phyloP scores from a whole-genome alignment of 2,329 filamentous ascomycete species.

The Penicillium verrucosum region DNA sequence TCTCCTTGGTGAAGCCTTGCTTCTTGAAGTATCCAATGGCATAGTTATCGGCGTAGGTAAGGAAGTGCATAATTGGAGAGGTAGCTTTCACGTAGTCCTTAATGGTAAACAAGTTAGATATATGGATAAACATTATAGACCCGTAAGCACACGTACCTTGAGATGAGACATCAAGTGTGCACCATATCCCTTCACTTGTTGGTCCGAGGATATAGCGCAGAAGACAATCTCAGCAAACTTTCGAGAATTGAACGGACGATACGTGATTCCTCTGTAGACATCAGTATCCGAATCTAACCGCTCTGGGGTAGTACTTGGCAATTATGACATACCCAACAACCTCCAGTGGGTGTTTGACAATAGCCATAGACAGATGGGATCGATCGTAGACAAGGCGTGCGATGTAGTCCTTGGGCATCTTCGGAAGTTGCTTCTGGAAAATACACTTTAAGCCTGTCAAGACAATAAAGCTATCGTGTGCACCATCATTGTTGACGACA shows the following conservation, averaged over 20 bases:
- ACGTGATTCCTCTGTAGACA: conserved; percentile 77
- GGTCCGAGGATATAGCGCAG: conserved; percentile 93
- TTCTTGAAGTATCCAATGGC: conserved; percentile 99
- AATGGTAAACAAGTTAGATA: conserved; percentile 7
- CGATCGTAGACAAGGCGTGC: conserved; percentile 95
- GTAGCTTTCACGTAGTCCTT: conserved; percentile 93
- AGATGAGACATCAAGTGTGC: conserved; percentile 97
- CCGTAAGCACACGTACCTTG: conserved; percentile 54
- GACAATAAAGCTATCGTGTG: conserved; percentile 85
- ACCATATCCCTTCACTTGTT: conserved; percentile 98
- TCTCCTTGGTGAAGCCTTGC: conserved; percentile 98
- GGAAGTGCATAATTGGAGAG: conserved; percentile 95
- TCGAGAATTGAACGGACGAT: conserved; percentile 86
- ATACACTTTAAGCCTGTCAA: conserved; percentile 95
- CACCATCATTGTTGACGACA: conserved; percentile 94
- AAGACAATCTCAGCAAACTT: conserved; percentile 98
- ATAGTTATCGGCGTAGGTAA: conserved; percentile 98
- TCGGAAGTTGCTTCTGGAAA: conserved; percentile 96
- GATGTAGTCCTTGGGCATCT: conserved; percentile 99
- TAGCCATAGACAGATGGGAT: conserved; percentile 92
- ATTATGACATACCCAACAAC: conserved; percentile 62
- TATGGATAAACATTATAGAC: not conserved
- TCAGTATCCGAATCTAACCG: conserved; percentile 3
- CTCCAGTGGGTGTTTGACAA: conserved; percentile 92
- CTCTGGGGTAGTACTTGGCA: not conserved